Base-by-base conservation (phyloP, 345 rosid genomes). In the Syzygium aromaticum region DNA sequence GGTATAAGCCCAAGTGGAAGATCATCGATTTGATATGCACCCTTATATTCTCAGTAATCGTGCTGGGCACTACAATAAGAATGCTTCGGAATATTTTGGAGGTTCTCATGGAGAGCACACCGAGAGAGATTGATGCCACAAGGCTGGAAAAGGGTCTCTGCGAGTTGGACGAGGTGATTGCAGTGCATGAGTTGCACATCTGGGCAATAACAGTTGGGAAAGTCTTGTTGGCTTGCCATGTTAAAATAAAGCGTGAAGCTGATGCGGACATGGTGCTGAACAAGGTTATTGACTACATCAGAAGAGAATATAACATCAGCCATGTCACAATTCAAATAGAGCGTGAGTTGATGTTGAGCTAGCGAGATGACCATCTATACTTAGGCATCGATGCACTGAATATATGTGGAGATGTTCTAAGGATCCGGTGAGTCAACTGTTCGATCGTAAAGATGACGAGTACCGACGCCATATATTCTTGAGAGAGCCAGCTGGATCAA, bases 91-190 rank as follows among this genome's bases (percentile, higher is more conserved):
- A 89, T 89, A 93, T 95, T 57, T 52, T 93, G 67, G 97, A 95
- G 89, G 95, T 95, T 86, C 93, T 94, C 61, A 95, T 94, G 98
- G 96, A 95, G 93, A 94, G 95, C 89, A 95, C 96, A 0, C 98
- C 96, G 2, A 89, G 95, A 40, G 96, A 94, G 92, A 91, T 95
- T 38, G 96, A 95, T 85, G 95, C 95, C 28, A 90, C 94, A 5
- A 92, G 89, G 90, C 93, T 95, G 6, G 95, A 94, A 87, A 90
- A 92, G 91, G 98, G 96, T 86, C 92, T 95, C 9, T 91, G 96
- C 11, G 94, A 91, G 91, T 94, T 95, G 94, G 94, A 94, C 1
- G 98, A 93, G 84, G 96, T 95, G 67, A 91, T 92, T 84, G 98
- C 96, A 11, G 43, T 93, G 57, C 98, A 95, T 54, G 98, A 95